These are phyloP conservation scores for Pirum gemmata DNA, from an alignment of 78 protist genomes.

Conservation along the genomic window DNA sequence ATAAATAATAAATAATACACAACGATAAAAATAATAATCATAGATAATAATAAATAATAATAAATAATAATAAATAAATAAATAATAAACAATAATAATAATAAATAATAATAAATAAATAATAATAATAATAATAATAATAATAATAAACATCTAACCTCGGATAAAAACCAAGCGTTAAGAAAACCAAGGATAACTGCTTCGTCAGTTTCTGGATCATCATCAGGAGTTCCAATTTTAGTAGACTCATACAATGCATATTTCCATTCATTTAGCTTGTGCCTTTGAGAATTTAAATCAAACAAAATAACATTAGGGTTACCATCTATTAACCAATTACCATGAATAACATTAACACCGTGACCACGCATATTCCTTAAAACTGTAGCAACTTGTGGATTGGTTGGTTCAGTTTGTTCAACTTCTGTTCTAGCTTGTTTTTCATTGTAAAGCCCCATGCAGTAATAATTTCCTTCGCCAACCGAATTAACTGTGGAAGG, in stretches of 20 bases:
- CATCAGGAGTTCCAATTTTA: not conserved
- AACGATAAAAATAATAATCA: no score
- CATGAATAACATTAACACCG: slow-evolving; percentile 66
- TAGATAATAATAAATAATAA: no score
- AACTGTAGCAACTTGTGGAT: slow-evolving; percentile 29
- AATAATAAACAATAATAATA: no score
- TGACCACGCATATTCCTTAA: slow-evolving; percentile 48
- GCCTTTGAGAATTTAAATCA: not conserved
- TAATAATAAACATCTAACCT: slow-evolving; percentile 11
- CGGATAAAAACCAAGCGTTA: slow-evolving; percentile 65
- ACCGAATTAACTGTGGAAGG: slow-evolving; percentile 40
- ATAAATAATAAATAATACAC: no score
- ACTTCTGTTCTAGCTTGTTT: slow-evolving; percentile 67
- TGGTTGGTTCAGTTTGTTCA: slow-evolving; percentile 53
- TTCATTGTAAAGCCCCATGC: slow-evolving; percentile 68
- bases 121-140: not conserved
- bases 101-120: not conserved
- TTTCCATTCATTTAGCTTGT: slow-evolving; percentile 25
- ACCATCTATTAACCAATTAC: slow-evolving; percentile 77
- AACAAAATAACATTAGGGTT: slow-evolving; percentile 44
- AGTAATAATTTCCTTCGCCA: slow-evolving; percentile 56
- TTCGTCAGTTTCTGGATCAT: slow-evolving; percentile 67
- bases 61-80: no score
- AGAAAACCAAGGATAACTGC: slow-evolving; percentile 67
- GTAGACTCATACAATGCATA: not conserved